These are phyloP conservation scores for Paulownia fortunei DNA, from an alignment of 257 asterid genomes.

Conservation along the genomic window DNA sequence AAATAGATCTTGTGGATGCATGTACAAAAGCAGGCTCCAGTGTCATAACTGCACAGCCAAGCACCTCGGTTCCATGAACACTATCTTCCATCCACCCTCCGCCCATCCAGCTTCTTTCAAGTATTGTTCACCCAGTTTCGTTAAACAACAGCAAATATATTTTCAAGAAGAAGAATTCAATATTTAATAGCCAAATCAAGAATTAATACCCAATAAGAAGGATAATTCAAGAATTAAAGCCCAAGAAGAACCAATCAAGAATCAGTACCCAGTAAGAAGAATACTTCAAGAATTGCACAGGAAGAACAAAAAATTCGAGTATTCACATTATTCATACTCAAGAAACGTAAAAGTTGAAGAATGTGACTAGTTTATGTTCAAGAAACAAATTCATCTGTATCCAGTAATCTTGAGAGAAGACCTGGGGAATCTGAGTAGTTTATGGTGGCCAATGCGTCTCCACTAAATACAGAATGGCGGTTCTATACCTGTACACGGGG, in stretches of 20 bases:
- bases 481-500: slow-evolving; percentile 76
- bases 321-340: not conserved
- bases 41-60: slow-evolving; percentile 88
- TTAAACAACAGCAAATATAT: not conserved
- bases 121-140: slow-evolving; percentile 49
- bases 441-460: slow-evolving; percentile 94
- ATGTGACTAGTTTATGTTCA: not conserved
- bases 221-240: not conserved
- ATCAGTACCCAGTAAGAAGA: not conserved
- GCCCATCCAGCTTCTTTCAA: slow-evolving; percentile 98
- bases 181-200: not conserved
- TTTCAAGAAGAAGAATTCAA: not conserved
- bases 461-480: slow-evolving; percentile 75
- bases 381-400: not conserved
- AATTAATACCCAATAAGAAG: not conserved
- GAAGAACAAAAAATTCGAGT: not conserved
- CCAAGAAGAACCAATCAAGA: too few relatives aligned
- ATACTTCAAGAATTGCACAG: not conserved
- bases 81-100: slow-evolving; percentile 88
- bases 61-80: slow-evolving; percentile 95
- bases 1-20: not conserved
- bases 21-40: not conserved
- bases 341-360: not conserved
- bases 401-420: slow-evolving; percentile 10
- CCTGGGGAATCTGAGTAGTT: slow-evolving; percentile 99